These are phyloP conservation scores for Parietichytrium sp. DNA, from an alignment of 108 stramenopile species.

Conservation along the genomic window DNA sequence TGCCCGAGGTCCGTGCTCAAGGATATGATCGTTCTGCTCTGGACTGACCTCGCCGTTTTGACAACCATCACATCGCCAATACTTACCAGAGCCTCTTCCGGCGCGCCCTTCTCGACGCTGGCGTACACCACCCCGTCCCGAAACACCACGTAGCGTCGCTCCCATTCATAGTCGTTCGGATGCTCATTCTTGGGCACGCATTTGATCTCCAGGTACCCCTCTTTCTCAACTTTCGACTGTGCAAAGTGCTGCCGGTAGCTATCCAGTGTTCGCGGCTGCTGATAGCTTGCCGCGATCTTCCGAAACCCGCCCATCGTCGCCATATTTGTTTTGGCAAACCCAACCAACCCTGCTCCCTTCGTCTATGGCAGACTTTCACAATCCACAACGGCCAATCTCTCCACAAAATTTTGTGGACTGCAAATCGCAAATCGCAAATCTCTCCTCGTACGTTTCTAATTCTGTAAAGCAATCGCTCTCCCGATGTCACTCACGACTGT, in stretches of 20 bases:
- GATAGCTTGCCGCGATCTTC: neutral
- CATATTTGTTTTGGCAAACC: too few relatives aligned
- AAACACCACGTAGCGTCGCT: neutral
- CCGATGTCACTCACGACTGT: too few relatives aligned
- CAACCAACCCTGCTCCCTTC: too few relatives aligned
- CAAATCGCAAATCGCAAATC: too few relatives aligned
- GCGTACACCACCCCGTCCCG: neutral
- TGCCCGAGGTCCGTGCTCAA: neutral
- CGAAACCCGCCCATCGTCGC: neutral
- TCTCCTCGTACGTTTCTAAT: too few relatives aligned
- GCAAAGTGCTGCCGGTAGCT: neutral
- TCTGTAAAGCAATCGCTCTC: too few relatives aligned
- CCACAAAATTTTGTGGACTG: too few relatives aligned
- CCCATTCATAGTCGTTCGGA: neutral
- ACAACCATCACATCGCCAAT: neutral
- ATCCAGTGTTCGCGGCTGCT: slow-evolving; percentile 4
- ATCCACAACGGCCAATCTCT: too few relatives aligned
- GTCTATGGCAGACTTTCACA: too few relatives aligned
- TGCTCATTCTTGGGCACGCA: neutral
- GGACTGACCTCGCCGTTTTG: slow-evolving; percentile 7
- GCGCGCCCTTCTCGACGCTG: neutral
- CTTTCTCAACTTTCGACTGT: neutral
- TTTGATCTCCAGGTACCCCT: slow-evolving; percentile 22
- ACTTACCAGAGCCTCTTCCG: neutral
- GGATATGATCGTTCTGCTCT: slow-evolving; percentile 28